Base-by-base conservation (phyloP, 768 basidiomycete species). In the Tylopilus cervinicoccineus region DNA sequence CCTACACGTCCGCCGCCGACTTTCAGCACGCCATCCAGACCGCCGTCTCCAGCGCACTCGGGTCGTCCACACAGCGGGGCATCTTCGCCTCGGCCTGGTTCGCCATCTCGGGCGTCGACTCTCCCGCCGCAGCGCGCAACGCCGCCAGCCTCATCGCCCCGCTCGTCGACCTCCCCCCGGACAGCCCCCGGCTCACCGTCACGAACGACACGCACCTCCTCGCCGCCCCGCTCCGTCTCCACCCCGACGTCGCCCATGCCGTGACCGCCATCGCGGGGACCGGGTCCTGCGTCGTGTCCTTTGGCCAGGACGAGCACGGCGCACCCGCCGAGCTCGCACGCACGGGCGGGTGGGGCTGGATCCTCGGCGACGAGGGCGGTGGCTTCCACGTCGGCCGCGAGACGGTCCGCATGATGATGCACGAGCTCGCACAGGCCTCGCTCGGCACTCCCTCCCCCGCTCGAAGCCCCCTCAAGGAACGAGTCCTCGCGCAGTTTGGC, bases 141-240 rank as follows among this genome's bases (percentile, higher is more conserved):
- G 72, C 91, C 41, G 76, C 79, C 0, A 67, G 71, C 4, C 67
- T 74, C 11, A 68, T 90, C 36, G 76, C 85, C 2, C 58, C 60
- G 3, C 75, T 90, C 16, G 72, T 89, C 5, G 73, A 68, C 24
- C 72, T 91, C 43, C 79, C 84, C 5, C 54, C 67, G 0, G 80
- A 7, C 37, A 17, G 80, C 16, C 72, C 76, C 7, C 63, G 71
- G 4, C 70, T 93, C 20, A 69, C 74, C 34, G 75, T 94, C 42
- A 75, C 83, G 34, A 93, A 94, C 65, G 92, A 95, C 63, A 86
- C 88, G 0, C 79, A 86, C 58, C 84, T 95, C 38, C 80, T 95
- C 38, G 88, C 88, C 10, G 81, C 89, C 0, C 89, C 92, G 5
- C 72, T 93, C 12, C 75, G 78, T 32, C 69, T 81, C 58, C 73